phyloP scores from a whole-genome alignment of 2,329 filamentous ascomycete species.

The Pseudogymnoascus sp. region DNA sequence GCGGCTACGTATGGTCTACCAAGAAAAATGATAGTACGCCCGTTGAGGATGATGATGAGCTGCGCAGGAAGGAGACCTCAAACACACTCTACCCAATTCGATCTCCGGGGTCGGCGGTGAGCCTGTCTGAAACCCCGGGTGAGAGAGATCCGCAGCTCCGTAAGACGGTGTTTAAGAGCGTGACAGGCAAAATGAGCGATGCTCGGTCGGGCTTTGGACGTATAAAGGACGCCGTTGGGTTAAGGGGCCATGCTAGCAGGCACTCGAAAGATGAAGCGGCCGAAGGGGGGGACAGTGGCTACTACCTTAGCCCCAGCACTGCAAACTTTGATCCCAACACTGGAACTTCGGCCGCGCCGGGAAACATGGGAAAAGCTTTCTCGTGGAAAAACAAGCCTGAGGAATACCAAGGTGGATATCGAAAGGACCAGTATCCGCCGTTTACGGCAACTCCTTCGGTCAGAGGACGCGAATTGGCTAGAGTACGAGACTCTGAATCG shows the following conservation, averaged over 20 bases:
- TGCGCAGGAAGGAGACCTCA: conserved; percentile 36
- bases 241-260: conserved; percentile 40
- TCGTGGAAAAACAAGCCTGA: conserved; percentile 58
- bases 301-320: conserved; percentile 19
- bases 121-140: conserved; percentile 38
- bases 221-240: conserved; percentile 76
- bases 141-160: conserved; percentile 48
- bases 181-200: conserved; percentile 70
- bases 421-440: conserved; percentile 17
- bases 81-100: conserved; percentile 35
- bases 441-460: conserved; percentile 5
- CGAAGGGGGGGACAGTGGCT: conserved; percentile 14
- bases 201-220: conserved; percentile 74
- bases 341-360: conserved; percentile 15
- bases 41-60: conserved; percentile 43
- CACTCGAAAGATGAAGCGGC: conserved; percentile 46
- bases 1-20: conserved; percentile 36
- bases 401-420: conserved; percentile 39
- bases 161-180: conserved; percentile 66
- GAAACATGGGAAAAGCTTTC: conserved; percentile 41
- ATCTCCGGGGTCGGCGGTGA: conserved; percentile 38
- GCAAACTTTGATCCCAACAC: conserved; percentile 11
- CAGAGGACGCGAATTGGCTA: neutral
- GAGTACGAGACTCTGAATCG: conserved; percentile 9
- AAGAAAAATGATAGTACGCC: conserved; percentile 44